These are phyloP conservation scores for Pseudogymnoascus sp. DNA, from an alignment of 2,329 filamentous ascomycete species.

Conservation along the genomic window DNA sequence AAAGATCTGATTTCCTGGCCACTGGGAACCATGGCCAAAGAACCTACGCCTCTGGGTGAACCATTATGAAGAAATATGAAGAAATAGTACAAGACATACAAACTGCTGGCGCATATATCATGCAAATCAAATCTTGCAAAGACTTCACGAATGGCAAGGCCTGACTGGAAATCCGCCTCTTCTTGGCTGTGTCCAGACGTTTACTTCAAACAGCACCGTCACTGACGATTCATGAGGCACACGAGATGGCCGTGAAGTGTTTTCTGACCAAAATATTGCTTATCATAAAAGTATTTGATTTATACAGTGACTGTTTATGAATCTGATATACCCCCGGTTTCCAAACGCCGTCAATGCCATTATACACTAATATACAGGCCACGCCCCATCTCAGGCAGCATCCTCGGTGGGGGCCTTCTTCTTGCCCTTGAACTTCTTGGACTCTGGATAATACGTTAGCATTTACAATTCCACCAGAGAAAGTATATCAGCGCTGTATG, in stretches of 20 bases:
- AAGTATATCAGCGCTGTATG: not conserved
- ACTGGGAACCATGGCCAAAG: not conserved
- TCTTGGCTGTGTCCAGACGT: not conserved
- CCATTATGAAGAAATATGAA: not conserved
- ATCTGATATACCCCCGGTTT: conserved; percentile 12
- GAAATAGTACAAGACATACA: not conserved
- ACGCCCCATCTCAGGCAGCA: not conserved
- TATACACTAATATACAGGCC: conserved; percentile 21
- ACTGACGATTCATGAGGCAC: not conserved
- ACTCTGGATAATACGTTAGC: conserved; percentile 28
- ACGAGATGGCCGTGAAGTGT: not conserved
- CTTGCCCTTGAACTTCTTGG: conserved; percentile 40
- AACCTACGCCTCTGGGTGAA: not conserved
- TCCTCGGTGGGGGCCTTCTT: conserved; percentile 26
- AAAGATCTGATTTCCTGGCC: not conserved
- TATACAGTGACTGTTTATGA: conserved; percentile 4
- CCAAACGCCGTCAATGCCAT: conserved; percentile 25
- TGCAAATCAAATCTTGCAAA: not conserved
- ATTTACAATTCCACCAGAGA: not conserved
- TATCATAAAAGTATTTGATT: conserved; percentile 5
- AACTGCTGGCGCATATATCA: not conserved
- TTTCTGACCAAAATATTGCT: not conserved
- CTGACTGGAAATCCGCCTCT: not conserved
- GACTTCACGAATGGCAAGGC: not conserved
- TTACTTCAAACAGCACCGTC: not conserved